Evolutionary conservation across 148 eudicot species (phyloP), one percentile per base, ranked within the genome.

Genomic region (Persicaria tinctoria): DNA sequence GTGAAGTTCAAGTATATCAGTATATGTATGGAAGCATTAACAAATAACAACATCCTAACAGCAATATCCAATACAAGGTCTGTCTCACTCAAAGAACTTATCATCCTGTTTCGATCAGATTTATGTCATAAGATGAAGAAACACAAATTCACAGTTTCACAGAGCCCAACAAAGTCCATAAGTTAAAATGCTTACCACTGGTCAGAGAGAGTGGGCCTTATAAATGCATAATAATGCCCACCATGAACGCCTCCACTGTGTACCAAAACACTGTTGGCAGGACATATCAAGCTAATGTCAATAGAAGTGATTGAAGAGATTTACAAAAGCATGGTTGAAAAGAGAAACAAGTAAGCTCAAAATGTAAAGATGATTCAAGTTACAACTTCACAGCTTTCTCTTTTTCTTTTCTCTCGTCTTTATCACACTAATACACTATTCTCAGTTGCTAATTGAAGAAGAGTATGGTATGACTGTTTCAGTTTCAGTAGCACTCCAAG

Each of bases 211-310:
- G 94, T 93, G 72, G 98, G 98, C 79, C 98, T 87, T 75, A 91
- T 93, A 78, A 76, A 93, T 47, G 98, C 98, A 82, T 91, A 93
- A 84, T 93, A 93, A 81, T 91, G 94, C 71, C 98, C 98, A 54
- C 98, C 97, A 75, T 90, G 92, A 69, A 91, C 93, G 44, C 97
- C 98, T 59, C 97, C 98, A 77, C 98, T 93, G 79, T 93, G 98
- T 73, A 93, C 98, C 97, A 93, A 83, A 76, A 92, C 91, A 82
- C 97, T 92, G 87, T 76, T 16, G 73, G 54, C 6, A 64, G 70
- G 16, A 64, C 17, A 64, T 64, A 38, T 38, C 46, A 64, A 23
- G 17, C 5, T 57, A 6, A 57, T 1, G 44, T 62, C 68, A 62
- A 23, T 12, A 62, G 44, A 56, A 62, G 41, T 9, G 44, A 62